A percentile compares a stretch with the other conserved stretches of the same genome.
Conservation (phyloP, 2,329 filamentous ascomycete species). For the Beauveria brongniartii region DNA sequence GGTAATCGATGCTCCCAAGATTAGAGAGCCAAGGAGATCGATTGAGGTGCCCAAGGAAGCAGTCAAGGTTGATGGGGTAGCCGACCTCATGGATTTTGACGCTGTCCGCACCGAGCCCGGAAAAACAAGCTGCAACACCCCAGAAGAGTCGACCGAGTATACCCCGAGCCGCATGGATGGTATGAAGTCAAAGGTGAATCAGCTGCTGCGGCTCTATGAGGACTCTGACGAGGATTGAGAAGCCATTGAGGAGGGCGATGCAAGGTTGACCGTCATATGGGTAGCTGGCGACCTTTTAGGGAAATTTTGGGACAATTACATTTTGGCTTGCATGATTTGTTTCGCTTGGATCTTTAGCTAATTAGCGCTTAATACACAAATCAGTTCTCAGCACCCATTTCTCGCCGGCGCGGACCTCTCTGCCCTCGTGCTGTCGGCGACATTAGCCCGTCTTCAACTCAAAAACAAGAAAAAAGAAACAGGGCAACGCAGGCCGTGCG, state of each 20-base stretch:
- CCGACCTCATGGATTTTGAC: neutral
- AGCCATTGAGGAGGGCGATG: neutral
- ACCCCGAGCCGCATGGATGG: neutral
- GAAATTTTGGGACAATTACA: neutral
- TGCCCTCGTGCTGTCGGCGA: conserved; percentile 63
- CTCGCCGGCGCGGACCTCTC: conserved; percentile 69
- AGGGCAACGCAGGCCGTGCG: neutral
- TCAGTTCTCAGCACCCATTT: conserved; percentile 90
- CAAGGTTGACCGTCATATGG: neutral
- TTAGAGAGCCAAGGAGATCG: neutral
- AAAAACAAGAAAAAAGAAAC: neutral
- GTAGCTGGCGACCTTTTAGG: neutral
- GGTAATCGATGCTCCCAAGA: no score
- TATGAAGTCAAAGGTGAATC: neutral
- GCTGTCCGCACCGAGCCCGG: neutral
- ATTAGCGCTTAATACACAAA: conserved; percentile 54
- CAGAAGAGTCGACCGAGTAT: neutral
- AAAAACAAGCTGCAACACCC: neutral
- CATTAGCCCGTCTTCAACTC: neutral
- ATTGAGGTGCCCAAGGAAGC: no score
- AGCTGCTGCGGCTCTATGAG: neutral
- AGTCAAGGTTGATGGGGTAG: neutral
- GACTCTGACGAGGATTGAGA: neutral
- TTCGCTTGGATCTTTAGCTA: neutral
- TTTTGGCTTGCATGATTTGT: neutral